phyloP scores from a whole-genome alignment of 805 yeast genomes.

The Myxozyma neotropica region DNA sequence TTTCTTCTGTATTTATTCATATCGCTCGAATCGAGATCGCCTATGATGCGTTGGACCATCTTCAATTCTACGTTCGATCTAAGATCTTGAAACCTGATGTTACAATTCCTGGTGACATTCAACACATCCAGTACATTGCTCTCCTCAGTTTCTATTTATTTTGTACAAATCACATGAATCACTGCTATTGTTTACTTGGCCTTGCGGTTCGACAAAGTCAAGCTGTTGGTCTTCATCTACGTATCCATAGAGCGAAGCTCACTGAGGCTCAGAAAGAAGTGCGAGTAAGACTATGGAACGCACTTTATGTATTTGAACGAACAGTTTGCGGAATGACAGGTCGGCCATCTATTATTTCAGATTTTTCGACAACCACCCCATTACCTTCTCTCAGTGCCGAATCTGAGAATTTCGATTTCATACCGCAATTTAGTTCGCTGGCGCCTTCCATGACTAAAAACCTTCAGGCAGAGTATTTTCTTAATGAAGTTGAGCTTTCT shows the following conservation, averaged over 20 bases:
- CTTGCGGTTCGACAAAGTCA: slow-evolving; percentile 26
- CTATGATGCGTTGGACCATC: slow-evolving; percentile 18
- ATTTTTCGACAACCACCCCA: slow-evolving; percentile 14
- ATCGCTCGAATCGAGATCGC: slow-evolving; percentile 1
- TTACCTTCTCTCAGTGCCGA: slow-evolving; percentile 20
- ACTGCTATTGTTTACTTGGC: slow-evolving; percentile 24
- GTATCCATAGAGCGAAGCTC: slow-evolving; percentile 11
- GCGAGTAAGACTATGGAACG: slow-evolving; percentile 24
- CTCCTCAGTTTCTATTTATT: slow-evolving; percentile 23
- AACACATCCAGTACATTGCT: slow-evolving; percentile 23
- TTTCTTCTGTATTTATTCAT: slow-evolving; percentile 14
- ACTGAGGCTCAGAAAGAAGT: slow-evolving; percentile 25
- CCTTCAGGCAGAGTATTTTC: slow-evolving; percentile 11
- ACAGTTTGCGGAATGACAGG: slow-evolving; percentile 23
- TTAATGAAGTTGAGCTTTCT: slow-evolving; percentile 12
- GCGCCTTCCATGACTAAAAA: slow-evolving; percentile 3
- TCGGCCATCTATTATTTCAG: slow-evolving; percentile 25
- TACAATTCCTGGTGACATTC: slow-evolving; percentile 23
- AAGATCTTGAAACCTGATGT: slow-evolving; percentile 25
- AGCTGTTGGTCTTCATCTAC: slow-evolving; percentile 25
- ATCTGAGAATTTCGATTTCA: slow-evolving; percentile 22
- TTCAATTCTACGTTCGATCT: slow-evolving; percentile 23
- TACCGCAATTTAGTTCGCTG: slow-evolving; percentile 12
- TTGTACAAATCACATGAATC: slow-evolving; percentile 19
- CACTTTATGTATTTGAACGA: slow-evolving; percentile 25